Percentiles rank a stretch among this genome's conserved stretches.
These are phyloP conservation scores for Sonneratia alba DNA, from an alignment of 345 rosid species.

Conservation along the genomic window DNA sequence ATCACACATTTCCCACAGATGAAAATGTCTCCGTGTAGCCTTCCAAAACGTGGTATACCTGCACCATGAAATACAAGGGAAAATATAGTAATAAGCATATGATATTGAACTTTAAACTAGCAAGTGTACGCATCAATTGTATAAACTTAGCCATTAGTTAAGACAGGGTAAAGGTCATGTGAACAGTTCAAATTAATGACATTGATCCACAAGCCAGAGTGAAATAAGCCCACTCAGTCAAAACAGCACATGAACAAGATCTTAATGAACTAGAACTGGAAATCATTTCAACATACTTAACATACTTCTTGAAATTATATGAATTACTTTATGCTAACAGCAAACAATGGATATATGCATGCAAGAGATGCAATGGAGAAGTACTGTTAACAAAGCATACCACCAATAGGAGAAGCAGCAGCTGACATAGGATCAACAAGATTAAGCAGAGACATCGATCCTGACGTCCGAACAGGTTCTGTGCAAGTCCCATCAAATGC, in stretches of 20 bases:
- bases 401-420: slow-evolving; percentile 99
- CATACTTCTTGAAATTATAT: not conserved
- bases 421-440: slow-evolving; percentile 97
- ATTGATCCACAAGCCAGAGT: not conserved
- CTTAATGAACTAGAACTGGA: not conserved
- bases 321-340: not conserved
- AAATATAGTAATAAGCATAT: not conserved
- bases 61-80: slow-evolving; percentile 7
- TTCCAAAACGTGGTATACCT: slow-evolving; percentile 99
- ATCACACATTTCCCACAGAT: slow-evolving; percentile 82
- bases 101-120: not conserved
- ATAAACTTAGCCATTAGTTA: not conserved
- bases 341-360: not conserved
- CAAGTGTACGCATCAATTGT: not conserved
- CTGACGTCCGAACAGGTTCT: slow-evolving; percentile 73
- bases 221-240: not conserved
- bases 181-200: not conserved
- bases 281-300: not conserved
- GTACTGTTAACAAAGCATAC: slow-evolving; percentile 26
- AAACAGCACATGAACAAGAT: not conserved
- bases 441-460: slow-evolving; percentile 79
- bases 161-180: not conserved
- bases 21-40: slow-evolving; percentile 71
- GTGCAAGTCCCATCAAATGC: slow-evolving; percentile 95
- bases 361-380: not conserved